Evolutionary conservation across 2,329 filamentous ascomycete species (phyloP), one percentile per base, ranked within the genome.

Genomic region (Coniochaeta sp.): DNA sequence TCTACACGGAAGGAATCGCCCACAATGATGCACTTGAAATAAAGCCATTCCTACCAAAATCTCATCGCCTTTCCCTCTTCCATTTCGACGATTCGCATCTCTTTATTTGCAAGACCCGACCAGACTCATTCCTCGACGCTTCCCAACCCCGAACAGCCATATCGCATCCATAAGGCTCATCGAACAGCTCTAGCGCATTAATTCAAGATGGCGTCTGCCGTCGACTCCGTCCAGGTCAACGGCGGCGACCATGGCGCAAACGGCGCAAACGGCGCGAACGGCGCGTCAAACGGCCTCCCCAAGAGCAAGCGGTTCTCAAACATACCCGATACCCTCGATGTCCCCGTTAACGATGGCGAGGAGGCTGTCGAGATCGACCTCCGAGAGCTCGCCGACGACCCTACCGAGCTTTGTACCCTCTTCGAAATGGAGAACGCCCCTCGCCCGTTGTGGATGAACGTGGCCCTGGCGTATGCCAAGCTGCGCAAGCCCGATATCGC

Each of bases 391-490:
- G 85, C 93, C 62, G 95, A 98, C 72, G 95, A 98, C 71, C 91
- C 91, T 22, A 96, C 90, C 55, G 95, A 99, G 77, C 83, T 99
- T 6, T 99, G 95, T 74, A 95, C 91, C 33, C 83, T 99, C 58
- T 86, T 99, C 64, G 93, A 99, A 77, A 96, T 95, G 70, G 96
- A 99, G 74, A 87, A 89, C 69, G 93, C 92, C 17, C 89, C 91
- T 40, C 92, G 93, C 69, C 91, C 88, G 58, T 96, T 96, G 67
- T 99, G 96, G 96, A 93, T 99, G 81, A 93, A 91, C n/a, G 95
- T 98, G 66, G 90, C 96, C 47, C 82, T 98, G 62, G 93, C 93
- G 56, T 99, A 99, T 71, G 93, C 95, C 44, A 99, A 98, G 77
- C 91, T 96, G 77, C 88, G 89, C 71, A 96, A 96, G 77, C 85